Conservation (phyloP, 1,139 yeast species). For the Suhomyces maxii region DNA sequence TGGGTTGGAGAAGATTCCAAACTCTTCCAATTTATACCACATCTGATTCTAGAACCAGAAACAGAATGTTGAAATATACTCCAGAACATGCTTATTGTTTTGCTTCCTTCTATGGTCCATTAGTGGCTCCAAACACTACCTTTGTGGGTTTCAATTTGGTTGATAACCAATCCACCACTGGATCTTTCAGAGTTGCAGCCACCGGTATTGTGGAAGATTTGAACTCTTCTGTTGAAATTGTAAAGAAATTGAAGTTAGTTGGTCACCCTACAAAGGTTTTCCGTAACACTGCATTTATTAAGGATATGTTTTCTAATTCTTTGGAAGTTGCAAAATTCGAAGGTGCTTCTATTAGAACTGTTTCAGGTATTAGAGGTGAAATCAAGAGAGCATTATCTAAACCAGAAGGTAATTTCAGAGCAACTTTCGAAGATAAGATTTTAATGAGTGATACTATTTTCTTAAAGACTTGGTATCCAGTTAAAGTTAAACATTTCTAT, state of each 20-base stretch:
- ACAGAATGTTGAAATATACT: conserved; percentile 95
- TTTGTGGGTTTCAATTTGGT: conserved; percentile 94
- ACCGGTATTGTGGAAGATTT: conserved; percentile 95
- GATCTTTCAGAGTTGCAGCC: conserved; percentile 94
- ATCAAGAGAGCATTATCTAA: conserved; percentile 90
- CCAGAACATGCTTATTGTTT: conserved; percentile 98
- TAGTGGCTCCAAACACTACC: conserved; percentile 96
- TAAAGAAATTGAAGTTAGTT: conserved; percentile 90
- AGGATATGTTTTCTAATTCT: conserved; percentile 91
- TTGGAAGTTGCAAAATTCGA: conserved; percentile 97
- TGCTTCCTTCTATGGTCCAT: conserved; percentile 95
- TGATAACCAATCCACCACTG: conserved; percentile 79
- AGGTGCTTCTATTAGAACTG: conserved; percentile 96
- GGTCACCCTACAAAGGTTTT: conserved; percentile 93
- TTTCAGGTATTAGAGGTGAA: conserved; percentile 96
- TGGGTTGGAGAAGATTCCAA: conserved; percentile 99
- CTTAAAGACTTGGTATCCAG: conserved; percentile 96
- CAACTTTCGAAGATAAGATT: conserved; percentile 96
- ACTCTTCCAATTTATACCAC: conserved; percentile 95
- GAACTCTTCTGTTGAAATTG: conserved; percentile 87
- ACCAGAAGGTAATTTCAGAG: conserved; percentile 97
- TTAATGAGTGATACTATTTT: conserved; percentile 87
- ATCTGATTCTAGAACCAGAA: conserved; percentile 94
- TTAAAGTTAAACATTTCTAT: conserved; percentile 83
- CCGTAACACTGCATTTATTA: conserved; percentile 94